Base-by-base conservation (phyloP, 2,329 filamentous ascomycete species). In the Zasmidium cellare region DNA sequence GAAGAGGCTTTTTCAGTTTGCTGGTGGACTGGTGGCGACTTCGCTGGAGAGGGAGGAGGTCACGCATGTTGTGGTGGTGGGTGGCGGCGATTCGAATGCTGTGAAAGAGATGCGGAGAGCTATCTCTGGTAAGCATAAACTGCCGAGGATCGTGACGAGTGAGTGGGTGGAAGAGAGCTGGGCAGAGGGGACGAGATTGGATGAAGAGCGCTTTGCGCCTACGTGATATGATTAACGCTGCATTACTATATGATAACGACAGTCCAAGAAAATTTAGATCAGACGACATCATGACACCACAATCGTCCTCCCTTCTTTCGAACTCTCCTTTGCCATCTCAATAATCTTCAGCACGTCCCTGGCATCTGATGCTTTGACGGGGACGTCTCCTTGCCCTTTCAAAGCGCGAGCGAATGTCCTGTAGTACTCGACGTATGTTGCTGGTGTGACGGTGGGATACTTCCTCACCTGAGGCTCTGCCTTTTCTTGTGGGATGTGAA, bases 91-190 rank as follows among this genome's bases (percentile, higher is more conserved):
- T 14, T 20, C 38, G 11, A 23, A 81, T 82, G 28, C 56, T 75
- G 9, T 71, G 61, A 7, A 67, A 59, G 20, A 64, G 1, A 48
- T 71, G 12, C 58, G 64, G 2, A 60, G 52, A 23, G 46, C 54
- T 3, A 22, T 66, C 7, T 52, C 65, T 5, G 22, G 38, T 2
- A 57, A 56, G 25, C 76, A 70, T 53, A 76, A 69, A 48, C 74
- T 92, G 35, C 90, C 92, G 0, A 80, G 90, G 62, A 75, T 93
- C 6, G 88, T 97, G 1, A 82, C 77, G 0, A 72, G 80, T 9
- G 78, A 79, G 14, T 99, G 94, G 94, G 75, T 97, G 0, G 82
- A 87, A 51, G 86, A 89, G 53, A 90, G 90, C 67, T 96, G 92
- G 91, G 80, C 79, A 58, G 90, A 93, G 71, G 82, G 80, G 62